Conservation (phyloP, 1,284 basidiomycete genomes). For the Austroboletus sp. region DNA sequence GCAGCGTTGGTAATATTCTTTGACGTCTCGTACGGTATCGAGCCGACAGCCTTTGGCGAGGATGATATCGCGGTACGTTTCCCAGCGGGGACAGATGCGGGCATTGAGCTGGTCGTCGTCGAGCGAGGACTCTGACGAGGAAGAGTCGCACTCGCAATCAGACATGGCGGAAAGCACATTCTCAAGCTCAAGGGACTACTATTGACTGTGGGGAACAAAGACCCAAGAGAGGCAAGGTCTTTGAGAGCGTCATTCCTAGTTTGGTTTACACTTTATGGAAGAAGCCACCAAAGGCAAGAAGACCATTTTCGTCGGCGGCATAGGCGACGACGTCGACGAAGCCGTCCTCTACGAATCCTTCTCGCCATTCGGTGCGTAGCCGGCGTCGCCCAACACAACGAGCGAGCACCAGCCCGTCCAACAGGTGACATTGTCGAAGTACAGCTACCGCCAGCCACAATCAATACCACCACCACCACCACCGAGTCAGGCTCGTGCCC, state of each 20-base stretch:
- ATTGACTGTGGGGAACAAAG: conserved; percentile 10
- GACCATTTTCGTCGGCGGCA: conserved; percentile 71
- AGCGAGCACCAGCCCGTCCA: conserved; percentile 8
- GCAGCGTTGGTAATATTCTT: conserved; percentile 24
- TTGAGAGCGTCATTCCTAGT: background rate
- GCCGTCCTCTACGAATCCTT: conserved; percentile 59
- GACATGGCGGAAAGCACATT: conserved; percentile 21
- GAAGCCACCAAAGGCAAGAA: conserved; percentile 76
- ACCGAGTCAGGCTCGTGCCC: conserved; percentile 39
- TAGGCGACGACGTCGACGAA: conserved; percentile 72
- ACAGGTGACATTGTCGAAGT: conserved; percentile 77
- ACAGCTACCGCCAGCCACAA: conserved; percentile 64
- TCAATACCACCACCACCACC: conserved; percentile 44
- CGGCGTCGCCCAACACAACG: conserved; percentile 1
- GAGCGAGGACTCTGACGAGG: conserved; percentile 44
- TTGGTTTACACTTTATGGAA: conserved; percentile 46
- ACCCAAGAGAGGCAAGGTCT: background rate
- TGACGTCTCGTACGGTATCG: conserved; percentile 62
- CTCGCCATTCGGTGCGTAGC: conserved; percentile 63
- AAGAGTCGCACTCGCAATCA: conserved; percentile 34
- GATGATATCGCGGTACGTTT: conserved; percentile 45
- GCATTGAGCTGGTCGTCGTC: conserved; percentile 60
- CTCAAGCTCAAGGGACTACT: conserved; percentile 2
- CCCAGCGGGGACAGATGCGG: conserved; percentile 57
- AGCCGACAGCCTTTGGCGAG: conserved; percentile 51